A percentile compares a stretch with the other conserved stretches of the same genome.
Conservation (phyloP, 2,329 filamentous ascomycete genomes). For the Stenocarpella maydis region DNA sequence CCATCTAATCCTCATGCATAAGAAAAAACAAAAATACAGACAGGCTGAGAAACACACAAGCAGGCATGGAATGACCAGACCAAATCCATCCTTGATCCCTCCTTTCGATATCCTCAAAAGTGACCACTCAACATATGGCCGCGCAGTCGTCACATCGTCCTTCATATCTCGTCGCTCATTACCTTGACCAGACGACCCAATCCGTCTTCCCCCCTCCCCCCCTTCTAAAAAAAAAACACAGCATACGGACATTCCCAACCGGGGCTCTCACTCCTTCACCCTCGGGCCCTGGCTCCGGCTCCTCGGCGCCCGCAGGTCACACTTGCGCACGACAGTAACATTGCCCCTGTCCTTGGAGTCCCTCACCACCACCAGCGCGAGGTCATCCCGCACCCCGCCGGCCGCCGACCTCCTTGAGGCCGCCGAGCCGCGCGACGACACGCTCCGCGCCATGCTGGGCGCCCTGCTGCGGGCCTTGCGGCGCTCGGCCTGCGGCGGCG, state of each 20-base stretch:
- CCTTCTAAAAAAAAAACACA: not conserved
- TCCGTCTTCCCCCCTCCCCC: too few species aligned
- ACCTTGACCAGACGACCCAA: not conserved
- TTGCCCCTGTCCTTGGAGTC: constrained; percentile 31
- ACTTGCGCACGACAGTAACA: constrained; percentile 33
- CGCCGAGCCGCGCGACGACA: constrained; percentile 32
- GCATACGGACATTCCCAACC: too few species aligned
- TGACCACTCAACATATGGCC: not conserved
- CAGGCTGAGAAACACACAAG: not conserved
- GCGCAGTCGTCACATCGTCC: not conserved
- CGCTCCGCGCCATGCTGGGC: constrained; percentile 33
- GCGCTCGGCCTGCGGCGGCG: not conserved
- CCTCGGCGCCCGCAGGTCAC: constrained; percentile 28
- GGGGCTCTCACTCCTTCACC: constrained; percentile 33
- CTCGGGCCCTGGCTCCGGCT: constrained; percentile 31
- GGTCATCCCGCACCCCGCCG: constrained; percentile 28
- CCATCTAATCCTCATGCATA: constrained; percentile 6
- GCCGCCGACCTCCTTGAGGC: constrained; percentile 8
- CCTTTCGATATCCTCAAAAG: not conserved
- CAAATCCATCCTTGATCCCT: not conserved
- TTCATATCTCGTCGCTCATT: constrained; percentile 15
- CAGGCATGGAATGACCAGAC: not conserved
- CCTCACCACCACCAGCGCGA: constrained; percentile 34
- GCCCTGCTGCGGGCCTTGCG: constrained; percentile 32
- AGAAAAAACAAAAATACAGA: not conserved